Base-by-base conservation (phyloP, 768 basidiomycete genomes). In the Leucosporidium yakuticum region DNA sequence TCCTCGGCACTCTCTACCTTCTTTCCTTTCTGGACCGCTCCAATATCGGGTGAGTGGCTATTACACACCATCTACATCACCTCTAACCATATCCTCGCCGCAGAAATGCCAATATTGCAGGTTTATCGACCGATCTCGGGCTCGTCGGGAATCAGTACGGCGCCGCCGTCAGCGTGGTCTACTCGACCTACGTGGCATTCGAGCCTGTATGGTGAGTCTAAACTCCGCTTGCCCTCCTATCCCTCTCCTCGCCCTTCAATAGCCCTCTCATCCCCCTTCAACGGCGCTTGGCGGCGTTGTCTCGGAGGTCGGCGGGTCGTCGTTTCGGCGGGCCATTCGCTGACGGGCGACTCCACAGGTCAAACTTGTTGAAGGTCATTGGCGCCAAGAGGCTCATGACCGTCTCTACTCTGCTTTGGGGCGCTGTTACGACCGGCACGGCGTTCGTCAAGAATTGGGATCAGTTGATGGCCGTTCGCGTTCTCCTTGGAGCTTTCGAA, bases 381-480 rank as follows among this genome's bases (percentile, higher is more conserved):
- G 36, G 31, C 20, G 31, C 60, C 14, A 1, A 20, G 1, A 20
- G 47, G 6, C 29, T 61, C 7, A 44, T 61, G 20, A 29, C 50
- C n/a, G 20, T 61, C n/a, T 49, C 60, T 8, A 61, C 60, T 9
- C 5, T n/a, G 8, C 23, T 34, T 6, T 61, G 60, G 60, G 75
- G 75, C 17, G 20, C 44, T 9, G 68, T 74, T 27, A 68, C 65
- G 11, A 50, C 60, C 8, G 65, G 49, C 27, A 77, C 77, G 4
- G 77, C 70, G 9, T 73, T 71, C 15, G 74, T 68, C 6, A 31
- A 68, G 31, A 74, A 67, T 36, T 76, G 65, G 50, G 44, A 60
- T 6, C 66, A 68, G 23, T 61, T 77, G 4, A 27, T 76, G 21
- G 72, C 71, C 15, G 67, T 75, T 5, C 70, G 77, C 9, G 31